Conservation (phyloP, 805 yeast species). For the Candida broadrunensis region DNA sequence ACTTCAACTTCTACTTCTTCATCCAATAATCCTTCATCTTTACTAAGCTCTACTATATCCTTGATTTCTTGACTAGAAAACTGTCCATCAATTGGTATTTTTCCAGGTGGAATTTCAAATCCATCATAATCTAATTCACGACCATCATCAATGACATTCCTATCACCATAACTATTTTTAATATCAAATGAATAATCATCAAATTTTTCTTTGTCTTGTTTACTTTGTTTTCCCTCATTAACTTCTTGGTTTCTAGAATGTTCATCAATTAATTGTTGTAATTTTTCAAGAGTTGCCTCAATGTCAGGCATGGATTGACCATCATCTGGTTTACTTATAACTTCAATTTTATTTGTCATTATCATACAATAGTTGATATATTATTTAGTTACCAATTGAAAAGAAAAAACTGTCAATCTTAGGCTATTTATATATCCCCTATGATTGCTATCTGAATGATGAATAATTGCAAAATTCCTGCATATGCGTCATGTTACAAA, state of each 20-base stretch:
- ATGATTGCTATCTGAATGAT: too few relatives aligned
- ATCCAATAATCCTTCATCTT: constrained; percentile 26
- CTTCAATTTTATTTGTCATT: constrained; percentile 13
- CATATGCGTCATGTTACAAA: too few relatives aligned
- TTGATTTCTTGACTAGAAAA: constrained; percentile 32
- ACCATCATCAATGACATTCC: constrained; percentile 1
- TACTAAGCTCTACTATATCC: constrained; percentile 27
- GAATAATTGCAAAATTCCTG: too few relatives aligned
- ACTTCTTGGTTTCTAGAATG: constrained; percentile 8
- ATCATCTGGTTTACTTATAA: constrained; percentile 20
- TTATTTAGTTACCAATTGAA: too few relatives aligned
- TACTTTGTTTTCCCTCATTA: not conserved
- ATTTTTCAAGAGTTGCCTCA: constrained; percentile 15
- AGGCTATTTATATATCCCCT: too few relatives aligned
- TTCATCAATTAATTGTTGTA: constrained; percentile 16
- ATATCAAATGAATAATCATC: not conserved
- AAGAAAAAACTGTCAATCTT: too few relatives aligned
- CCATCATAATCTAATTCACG: constrained; percentile 29
- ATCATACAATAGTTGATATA: too few relatives aligned
- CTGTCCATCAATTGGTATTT: constrained; percentile 40
- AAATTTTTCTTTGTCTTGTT: not conserved
- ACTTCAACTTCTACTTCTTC: constrained; percentile 24
- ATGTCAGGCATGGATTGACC: constrained; percentile 7
- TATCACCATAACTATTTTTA: not conserved
- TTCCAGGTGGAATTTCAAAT: constrained; percentile 34